Conservation (phyloP, 345 rosid species). For the Boechera stricta region DNA sequence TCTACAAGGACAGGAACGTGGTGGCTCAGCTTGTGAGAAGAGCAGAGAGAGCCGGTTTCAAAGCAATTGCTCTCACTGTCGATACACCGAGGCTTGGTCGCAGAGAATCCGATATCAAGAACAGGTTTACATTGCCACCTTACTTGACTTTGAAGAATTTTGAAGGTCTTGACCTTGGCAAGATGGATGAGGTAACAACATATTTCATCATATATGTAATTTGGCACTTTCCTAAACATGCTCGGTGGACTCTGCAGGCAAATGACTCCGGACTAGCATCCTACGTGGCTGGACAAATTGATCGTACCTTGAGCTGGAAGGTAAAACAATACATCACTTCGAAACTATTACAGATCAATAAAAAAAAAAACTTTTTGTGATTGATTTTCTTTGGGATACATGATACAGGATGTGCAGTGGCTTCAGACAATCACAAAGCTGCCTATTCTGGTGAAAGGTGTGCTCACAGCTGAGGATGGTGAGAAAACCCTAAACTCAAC, state of each 20-base stretch:
- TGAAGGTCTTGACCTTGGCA: constrained; percentile 85
- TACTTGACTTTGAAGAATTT: constrained; percentile 83
- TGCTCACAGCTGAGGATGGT: constrained; percentile 83
- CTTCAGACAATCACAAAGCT: constrained; percentile 73
- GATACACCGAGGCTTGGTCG: constrained; percentile 88
- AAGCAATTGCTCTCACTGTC: constrained; percentile 90
- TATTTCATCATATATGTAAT: not conserved
- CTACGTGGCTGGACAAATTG: constrained; percentile 81
- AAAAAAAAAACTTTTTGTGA: not conserved
- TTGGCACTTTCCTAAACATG: not conserved
- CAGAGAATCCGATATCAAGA: constrained; percentile 59
- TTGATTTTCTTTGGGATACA: not conserved
- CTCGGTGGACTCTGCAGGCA: constrained; percentile 48
- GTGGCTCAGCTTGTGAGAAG: constrained; percentile 81
- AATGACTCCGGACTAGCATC: constrained; percentile 87
- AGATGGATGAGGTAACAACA: constrained; percentile 66
- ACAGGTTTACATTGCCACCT: constrained; percentile 80
- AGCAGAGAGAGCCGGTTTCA: constrained; percentile 86
- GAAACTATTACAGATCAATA: not conserved
- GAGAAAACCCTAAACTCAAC: constrained; percentile 35
- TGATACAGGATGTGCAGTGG: constrained; percentile 74
- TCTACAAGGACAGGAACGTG: constrained; percentile 70
- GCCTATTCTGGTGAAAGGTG: constrained; percentile 85
- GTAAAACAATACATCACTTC: constrained; percentile 39
- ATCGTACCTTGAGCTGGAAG: constrained; percentile 87